Base-by-base conservation (phyloP, 2,329 filamentous ascomycete species). In the Botrytis deweyae region DNA sequence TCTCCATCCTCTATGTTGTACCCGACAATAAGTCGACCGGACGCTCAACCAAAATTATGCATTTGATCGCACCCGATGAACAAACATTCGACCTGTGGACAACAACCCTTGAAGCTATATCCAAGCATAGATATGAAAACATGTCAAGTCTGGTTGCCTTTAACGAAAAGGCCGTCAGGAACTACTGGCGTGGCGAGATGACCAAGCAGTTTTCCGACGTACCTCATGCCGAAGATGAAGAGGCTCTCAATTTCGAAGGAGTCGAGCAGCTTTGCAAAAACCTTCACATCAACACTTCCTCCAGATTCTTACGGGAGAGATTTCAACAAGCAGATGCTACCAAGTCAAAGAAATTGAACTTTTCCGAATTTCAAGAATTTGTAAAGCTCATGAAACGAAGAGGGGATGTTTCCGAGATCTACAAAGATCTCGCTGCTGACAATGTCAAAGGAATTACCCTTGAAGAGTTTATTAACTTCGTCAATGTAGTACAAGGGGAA, bases 71-170 rank as follows among this genome's bases (percentile, higher is more conserved):
- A 40, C 91, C 91, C 18, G 91, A 92, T 75, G 86, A 90, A 65
- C 88, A 90, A 77, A 89, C 90, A 12, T 92, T 95, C 78, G 86
- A 90, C 44, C 86, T 93, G 40, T 98, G 95, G 96, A 94, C 91
- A 1, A 89, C 89, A 25, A 95, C 94, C 3, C 87, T 99, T 22
- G 92, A 97, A 74, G 89, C 91, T 70, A 92, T 98, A 77, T 92
- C 93, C 59, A 92, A 92, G 78, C 93, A 97, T 80, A 90, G 96
- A 72, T 94, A 97, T 76, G 93, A 95, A 72, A 88, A 96, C 79
- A 97, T 98, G 92, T 91, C 93, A 20, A 96, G 94, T 9, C 84
- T 99, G 73, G 93, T 95, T 82, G 90, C 93, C 8, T 97, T 95
- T 81, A 91, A 93, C 77, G 91, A 97, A 80, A 91, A 91, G 77